Base-by-base conservation (phyloP, 257 asterid genomes). In the Cordia subcordata region DNA sequence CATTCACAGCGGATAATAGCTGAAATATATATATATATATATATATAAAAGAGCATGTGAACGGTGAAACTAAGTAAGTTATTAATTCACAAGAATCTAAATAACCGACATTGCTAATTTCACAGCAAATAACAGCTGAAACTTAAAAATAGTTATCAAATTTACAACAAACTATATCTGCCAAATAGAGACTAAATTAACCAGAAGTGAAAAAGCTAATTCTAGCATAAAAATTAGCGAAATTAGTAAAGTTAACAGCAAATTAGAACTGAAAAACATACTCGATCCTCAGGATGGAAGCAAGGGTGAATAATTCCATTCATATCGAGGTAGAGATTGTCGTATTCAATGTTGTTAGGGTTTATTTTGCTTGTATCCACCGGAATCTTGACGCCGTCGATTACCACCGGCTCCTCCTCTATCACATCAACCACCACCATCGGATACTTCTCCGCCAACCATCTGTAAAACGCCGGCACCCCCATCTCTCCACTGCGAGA, bases 381-480 rank as follows among this genome's bases (percentile, higher is more conserved):
- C 27, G 98, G 96, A 63, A 91, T 84, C 57, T 67, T 79, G 18
- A 91, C 70, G 1, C 71, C 96, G 42, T 84, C 94, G 2, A 91
- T 88, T 4, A 55, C 90, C 45, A 91, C 90, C 13, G 98, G 66
- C 51, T 88, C 93, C 72, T 91, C 96, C 71, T 91, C 98, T 5
- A 88, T 59, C 20, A 85, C 98, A 67, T 91, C 98, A 61, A 68
- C 84, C 45, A 88, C 81, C 60, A 84, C 96, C 92, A 84, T 38
- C 59, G 96, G 95, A 79, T 91, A 88, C 85, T 88, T 91, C 94
- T 91, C 98, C 70, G 98, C 96, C 63, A 91, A 64, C 98, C 98
- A 91, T 73, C 96, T 84, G 73, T 91, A 91, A 54, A 91, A 91
- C 59, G 98, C 98, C 69, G 98, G 98, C 45, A 91, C 98, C 58